Base-by-base conservation (phyloP, 139 green algal species). In the Chlamydomonas incerta region DNA sequence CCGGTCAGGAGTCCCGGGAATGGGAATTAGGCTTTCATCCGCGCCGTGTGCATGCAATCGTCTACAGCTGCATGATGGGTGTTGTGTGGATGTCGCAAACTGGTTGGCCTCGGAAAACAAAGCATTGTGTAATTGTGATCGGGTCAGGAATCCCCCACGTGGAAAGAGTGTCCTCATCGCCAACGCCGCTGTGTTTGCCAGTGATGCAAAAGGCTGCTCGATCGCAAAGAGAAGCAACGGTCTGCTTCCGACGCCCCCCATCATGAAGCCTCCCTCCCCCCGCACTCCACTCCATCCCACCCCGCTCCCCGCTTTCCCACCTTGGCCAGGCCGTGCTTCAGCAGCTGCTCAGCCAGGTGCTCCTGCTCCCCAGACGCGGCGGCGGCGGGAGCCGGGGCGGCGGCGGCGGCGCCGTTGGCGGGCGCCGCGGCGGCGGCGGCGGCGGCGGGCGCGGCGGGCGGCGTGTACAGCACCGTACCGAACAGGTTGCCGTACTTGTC, bases 401-500 rank as follows among this genome's bases (percentile, higher is more conserved):
- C n/a, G 35, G 52, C 66, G 35, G 62, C 62, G 21, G 62, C 41
- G n/a, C n/a, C n/a, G n/a, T n/a, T n/a, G n/a, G n/a, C n/a, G n/a
- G n/a, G n/a, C n/a, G n/a, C n/a, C n/a, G n/a, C n/a, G 33, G 68
- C 50, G 33, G 15, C 66, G 31, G 18, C 47, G 47, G 66, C 29
- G 3, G 74, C 63, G 18, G 55, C 52, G 18, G 77, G 34, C 69
- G 72, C 50, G 23, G 66, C 47, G 10, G 58, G 26, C 31, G 41
- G 72, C 6, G 46, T 85, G 74, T 93, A 96, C 41, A 91, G 82
- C 50, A 98, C 87, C 13, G 87, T 93, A 23, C 86, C 96, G 87
- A 97, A 95, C 37, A 98, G 88, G 90, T 99, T 98, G 88, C 92
- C 87, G 83, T 92, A 96, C 89, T 97, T 97, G 88, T 99, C 96